These are phyloP conservation scores for Avena eriantha DNA, from an alignment of 176 grass and related monocot species.

Conservation along the genomic window DNA sequence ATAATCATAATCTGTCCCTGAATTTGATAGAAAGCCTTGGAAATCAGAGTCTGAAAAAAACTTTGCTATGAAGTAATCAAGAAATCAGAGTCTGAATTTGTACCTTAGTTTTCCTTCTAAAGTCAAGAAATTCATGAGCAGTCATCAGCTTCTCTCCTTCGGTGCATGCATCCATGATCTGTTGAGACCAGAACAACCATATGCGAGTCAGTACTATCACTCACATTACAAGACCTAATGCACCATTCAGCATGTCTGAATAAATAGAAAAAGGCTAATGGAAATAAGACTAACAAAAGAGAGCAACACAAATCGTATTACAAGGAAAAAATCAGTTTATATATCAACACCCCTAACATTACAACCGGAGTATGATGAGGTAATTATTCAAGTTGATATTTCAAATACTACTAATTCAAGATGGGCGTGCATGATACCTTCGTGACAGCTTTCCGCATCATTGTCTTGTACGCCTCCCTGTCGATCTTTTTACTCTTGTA, in stretches of 20 bases:
- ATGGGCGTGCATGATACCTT: slow-evolving; percentile 69
- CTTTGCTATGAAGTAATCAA: slow-evolving; percentile 37
- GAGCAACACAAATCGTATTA: slow-evolving; percentile 19
- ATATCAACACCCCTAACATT: slow-evolving; percentile 32
- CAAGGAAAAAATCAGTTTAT: slow-evolving; percentile 12
- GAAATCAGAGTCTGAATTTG: background rate
- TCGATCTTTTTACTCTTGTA: slow-evolving; percentile 90
- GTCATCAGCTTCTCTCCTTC: slow-evolving; percentile 91
- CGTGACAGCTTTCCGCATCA: slow-evolving; percentile 95
- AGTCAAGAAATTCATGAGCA: slow-evolving; percentile 87
- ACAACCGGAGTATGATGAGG: background rate
- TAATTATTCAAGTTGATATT: slow-evolving; percentile 28
- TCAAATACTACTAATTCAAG: slow-evolving; percentile 7
- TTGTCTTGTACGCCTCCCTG: slow-evolving; percentile 74
- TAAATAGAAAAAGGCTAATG: slow-evolving; percentile 33
- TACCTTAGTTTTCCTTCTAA: slow-evolving; percentile 93
- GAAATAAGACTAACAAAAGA: slow-evolving; percentile 36
- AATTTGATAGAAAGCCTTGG: slow-evolving; percentile 31
- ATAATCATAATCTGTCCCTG: slow-evolving; percentile 2
- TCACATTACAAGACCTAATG: slow-evolving; percentile 40
- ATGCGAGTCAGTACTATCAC: slow-evolving; percentile 41
- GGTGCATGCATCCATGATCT: slow-evolving; percentile 90
- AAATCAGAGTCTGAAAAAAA: slow-evolving; percentile 25
- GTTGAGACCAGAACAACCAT: slow-evolving; percentile 45
- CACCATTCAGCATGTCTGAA: slow-evolving; percentile 22